Conservation (phyloP, 2,329 filamentous ascomycete genomes). For the Ustulina deusta region DNA sequence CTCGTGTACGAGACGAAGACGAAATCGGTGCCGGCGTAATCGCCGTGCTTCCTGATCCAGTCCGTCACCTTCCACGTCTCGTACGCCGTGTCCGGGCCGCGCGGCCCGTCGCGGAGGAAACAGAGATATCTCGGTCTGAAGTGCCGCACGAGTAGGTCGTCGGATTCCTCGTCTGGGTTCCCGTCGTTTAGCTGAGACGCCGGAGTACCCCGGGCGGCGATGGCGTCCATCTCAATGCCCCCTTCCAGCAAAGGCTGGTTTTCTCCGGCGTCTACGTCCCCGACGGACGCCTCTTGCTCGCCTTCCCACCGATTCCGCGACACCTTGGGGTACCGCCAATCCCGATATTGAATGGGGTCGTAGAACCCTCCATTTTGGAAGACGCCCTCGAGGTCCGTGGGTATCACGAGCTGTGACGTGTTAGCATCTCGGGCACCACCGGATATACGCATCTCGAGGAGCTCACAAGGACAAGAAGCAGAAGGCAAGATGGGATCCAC, state of each 20-base stretch:
- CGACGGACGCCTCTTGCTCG: background rate
- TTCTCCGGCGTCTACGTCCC: slow-evolving; percentile 10
- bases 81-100: slow-evolving; percentile 16
- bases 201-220: background rate
- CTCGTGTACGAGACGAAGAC: slow-evolving; percentile 58
- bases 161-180: slow-evolving; percentile 20
- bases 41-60: slow-evolving; percentile 42
- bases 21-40: slow-evolving; percentile 49
- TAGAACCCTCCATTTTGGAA: slow-evolving; percentile 30
- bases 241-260: slow-evolving; percentile 6
- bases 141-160: slow-evolving; percentile 30
- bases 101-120: slow-evolving; percentile 41
- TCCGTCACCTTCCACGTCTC: slow-evolving; percentile 46
- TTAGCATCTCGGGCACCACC: background rate
- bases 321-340: slow-evolving; percentile 31
- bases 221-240: slow-evolving; percentile 17
- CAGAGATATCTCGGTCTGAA: slow-evolving; percentile 44
- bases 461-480: slow-evolving; percentile 33
- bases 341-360: slow-evolving; percentile 30
- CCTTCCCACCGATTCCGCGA: slow-evolving; percentile 28
- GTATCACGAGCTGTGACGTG: slow-evolving; percentile 23
- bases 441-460: too few species aligned
- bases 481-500: slow-evolving; percentile 34
- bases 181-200: background rate
- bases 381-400: slow-evolving; percentile 27